Evolutionary conservation across 2,329 filamentous ascomycete species (phyloP).

Genomic region (Pseudocercospora eumusae): DNA sequence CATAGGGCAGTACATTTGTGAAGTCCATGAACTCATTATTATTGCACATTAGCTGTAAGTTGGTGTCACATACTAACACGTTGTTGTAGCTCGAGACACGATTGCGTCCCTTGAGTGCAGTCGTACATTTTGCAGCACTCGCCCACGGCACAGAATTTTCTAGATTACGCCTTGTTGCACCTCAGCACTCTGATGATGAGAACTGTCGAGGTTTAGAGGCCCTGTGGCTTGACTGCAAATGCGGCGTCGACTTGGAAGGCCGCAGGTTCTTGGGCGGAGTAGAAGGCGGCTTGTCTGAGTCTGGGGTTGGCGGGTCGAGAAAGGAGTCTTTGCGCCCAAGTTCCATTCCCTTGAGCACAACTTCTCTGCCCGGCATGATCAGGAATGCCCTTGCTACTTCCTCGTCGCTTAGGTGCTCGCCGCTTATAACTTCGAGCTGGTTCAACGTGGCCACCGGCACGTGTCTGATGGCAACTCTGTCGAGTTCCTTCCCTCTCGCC

Average conservation of each 20-base stretch:
- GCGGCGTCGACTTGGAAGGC: background rate
- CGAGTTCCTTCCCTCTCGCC: slow-evolving; percentile 2
- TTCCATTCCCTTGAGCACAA: slow-evolving; percentile 16
- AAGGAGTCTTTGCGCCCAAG: slow-evolving; percentile 3
- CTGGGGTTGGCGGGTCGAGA: background rate
- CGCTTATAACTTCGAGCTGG: slow-evolving; percentile 12
- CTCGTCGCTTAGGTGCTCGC: slow-evolving; percentile 8
- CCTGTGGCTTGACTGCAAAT: background rate
- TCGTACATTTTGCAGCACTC: background rate
- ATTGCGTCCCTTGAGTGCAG: background rate
- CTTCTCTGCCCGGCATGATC: slow-evolving; percentile 13
- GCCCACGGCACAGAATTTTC: background rate
- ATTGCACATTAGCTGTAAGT: background rate
- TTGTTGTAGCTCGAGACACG: background rate
- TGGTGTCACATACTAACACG: background rate
- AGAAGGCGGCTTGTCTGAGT: background rate
- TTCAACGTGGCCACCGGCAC: background rate
- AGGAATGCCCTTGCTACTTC: slow-evolving; percentile 10
- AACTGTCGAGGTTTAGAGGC: background rate
- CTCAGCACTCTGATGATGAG: background rate
- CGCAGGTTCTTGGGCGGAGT: background rate
- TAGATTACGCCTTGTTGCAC: background rate
- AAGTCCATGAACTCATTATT: background rate
- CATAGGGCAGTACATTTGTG: background rate
- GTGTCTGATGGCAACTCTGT: slow-evolving; percentile 12